phyloP scores from a whole-genome alignment of 768 basidiomycete genomes.

The Tylopilus felleus region DNA sequence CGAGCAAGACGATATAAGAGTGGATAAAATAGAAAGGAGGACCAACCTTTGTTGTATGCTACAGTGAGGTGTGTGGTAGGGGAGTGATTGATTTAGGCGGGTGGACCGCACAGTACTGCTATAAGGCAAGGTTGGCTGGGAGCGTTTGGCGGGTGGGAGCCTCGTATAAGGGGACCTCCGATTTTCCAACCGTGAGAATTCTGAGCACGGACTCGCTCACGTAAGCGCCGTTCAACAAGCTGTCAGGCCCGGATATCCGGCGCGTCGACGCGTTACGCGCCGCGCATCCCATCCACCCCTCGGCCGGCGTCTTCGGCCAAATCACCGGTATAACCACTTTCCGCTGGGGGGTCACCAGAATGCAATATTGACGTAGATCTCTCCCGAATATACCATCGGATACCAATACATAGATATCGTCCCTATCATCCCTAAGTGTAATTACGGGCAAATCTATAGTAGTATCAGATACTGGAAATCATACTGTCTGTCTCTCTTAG shows the following conservation, averaged over 20 bases:
- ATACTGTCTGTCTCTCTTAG: conserved; percentile 4
- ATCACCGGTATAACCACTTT: conserved; percentile 9
- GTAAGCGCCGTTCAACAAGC: conserved; percentile 34
- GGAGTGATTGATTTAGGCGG: conserved; percentile 33
- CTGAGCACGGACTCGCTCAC: conserved; percentile 36
- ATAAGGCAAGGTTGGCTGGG: conserved; percentile 38
- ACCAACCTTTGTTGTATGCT: conserved; percentile 32
- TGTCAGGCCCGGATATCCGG: conserved; percentile 22
- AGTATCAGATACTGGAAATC: conserved; percentile 12
- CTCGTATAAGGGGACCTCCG: conserved; percentile 33
- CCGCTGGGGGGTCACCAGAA: conserved; percentile 14
- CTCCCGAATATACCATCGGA: neutral
- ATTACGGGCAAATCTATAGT: conserved; percentile 20
- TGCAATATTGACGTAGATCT: neutral
- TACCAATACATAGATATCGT: conserved; percentile 11
- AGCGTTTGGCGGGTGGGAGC: conserved; percentile 37
- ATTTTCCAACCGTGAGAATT: conserved; percentile 34
- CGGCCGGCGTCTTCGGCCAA: conserved; percentile 25
- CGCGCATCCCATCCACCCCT: neutral
- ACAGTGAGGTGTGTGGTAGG: conserved; percentile 21
- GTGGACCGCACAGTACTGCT: conserved; percentile 33
- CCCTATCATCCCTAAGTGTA: conserved; percentile 1
- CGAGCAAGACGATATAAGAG: conserved; percentile 22
- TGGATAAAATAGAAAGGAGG: conserved; percentile 18
- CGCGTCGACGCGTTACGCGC: conserved; percentile 15